A percentile compares a stretch with the other conserved stretches of the same genome.
phyloP scores from a whole-genome alignment of 768 basidiomycete genomes.

The Tricholoma terreum region DNA sequence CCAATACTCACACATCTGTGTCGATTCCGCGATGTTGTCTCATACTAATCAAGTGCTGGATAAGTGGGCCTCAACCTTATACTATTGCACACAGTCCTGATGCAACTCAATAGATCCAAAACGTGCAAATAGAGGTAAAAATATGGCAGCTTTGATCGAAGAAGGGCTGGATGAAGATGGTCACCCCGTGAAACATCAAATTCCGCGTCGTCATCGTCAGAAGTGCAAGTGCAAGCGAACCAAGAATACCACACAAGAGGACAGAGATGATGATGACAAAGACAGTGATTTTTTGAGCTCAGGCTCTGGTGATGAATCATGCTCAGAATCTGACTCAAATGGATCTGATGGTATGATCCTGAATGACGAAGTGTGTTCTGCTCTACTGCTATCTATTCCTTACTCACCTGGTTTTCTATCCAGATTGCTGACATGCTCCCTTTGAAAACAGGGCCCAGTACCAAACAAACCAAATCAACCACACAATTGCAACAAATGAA shows the following conservation, averaged over 20 bases:
- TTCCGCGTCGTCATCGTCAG: no score
- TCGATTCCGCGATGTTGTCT: no score
- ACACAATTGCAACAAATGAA: neutral
- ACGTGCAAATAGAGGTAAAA: neutral
- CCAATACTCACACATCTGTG: no score
- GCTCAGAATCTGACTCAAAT: neutral
- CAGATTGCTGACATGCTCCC: no score
- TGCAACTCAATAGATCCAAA: no score
- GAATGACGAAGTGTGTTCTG: neutral
- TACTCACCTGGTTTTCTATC: neutral
- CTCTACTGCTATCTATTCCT: neutral
- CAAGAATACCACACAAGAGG: neutral
- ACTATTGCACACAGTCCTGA: no score
- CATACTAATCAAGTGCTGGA: no score
- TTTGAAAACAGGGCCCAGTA: no score
- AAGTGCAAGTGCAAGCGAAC: no score
- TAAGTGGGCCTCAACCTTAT: no score
- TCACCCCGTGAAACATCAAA: neutral
- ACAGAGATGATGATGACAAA: neutral
- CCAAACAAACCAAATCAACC: no score
- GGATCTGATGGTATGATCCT: no score
- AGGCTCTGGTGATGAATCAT: neutral
- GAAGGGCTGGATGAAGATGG: neutral
- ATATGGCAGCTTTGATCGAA: neutral
- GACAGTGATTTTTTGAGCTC: neutral